Evolutionary conservation across 108 stramenopile genomes (phyloP).

Genomic region (Cyclotella kingstonii): DNA sequence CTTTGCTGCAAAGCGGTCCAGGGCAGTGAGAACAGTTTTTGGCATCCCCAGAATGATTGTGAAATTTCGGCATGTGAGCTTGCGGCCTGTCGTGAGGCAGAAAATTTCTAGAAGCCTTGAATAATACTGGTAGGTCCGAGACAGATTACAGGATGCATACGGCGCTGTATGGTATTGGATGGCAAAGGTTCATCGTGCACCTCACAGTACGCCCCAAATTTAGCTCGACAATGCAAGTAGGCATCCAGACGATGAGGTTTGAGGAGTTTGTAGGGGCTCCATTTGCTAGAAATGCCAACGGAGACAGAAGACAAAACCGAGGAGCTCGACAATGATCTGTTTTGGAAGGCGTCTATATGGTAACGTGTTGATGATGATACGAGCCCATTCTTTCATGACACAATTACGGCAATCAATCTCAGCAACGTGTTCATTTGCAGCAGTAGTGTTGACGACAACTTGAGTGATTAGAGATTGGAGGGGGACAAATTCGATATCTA

Average conservation of each 20-base stretch:
- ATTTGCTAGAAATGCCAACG: constrained; percentile 32
- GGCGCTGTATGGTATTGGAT: too few relatives aligned
- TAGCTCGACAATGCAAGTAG: background rate
- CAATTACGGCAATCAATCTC: constrained; percentile 3
- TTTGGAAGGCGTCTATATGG: constrained; percentile 34
- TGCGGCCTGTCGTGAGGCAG: too few relatives aligned
- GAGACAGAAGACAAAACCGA: too few relatives aligned
- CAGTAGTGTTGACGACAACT: constrained; percentile 18
- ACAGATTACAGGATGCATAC: too few relatives aligned
- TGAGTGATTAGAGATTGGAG: background rate
- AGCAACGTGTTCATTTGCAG: constrained; percentile 14
- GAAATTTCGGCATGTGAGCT: too few relatives aligned
- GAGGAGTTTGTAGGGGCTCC: constrained; percentile 18
- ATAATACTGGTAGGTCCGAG: too few relatives aligned
- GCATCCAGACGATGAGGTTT: background rate
- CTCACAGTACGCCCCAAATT: constrained; percentile 1
- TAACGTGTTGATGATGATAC: constrained; percentile 20
- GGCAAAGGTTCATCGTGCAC: too few relatives aligned
- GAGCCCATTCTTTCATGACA: constrained; percentile 45
- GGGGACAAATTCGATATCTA: constrained; percentile 20
- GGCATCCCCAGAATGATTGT: too few relatives aligned
- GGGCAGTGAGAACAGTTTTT: too few relatives aligned
- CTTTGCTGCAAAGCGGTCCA: too few relatives aligned
- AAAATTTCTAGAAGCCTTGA: too few relatives aligned
- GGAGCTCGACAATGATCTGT: constrained; percentile 17